A percentile compares a stretch with the other conserved stretches of the same genome.
These are phyloP conservation scores for Eruca vesicaria DNA, from an alignment of 441 rosid species.

Conservation along the genomic window DNA sequence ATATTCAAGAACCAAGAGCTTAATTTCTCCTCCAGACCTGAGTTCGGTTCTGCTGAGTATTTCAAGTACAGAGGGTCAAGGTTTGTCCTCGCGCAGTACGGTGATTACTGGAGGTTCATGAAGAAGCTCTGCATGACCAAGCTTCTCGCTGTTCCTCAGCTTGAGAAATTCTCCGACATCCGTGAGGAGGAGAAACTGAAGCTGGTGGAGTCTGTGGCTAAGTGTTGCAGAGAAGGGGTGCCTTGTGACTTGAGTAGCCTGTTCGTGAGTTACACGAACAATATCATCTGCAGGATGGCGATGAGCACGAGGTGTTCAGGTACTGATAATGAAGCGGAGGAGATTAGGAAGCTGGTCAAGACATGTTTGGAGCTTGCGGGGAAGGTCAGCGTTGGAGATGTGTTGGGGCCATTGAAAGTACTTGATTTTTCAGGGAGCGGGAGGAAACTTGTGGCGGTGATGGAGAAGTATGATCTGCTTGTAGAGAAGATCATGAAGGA, in stretches of 20 bases:
- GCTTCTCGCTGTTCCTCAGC: slow-evolving; percentile 61
- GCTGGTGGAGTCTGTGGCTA: slow-evolving; percentile 43
- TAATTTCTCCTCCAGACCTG: slow-evolving; percentile 51
- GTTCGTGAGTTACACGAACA: slow-evolving; percentile 43
- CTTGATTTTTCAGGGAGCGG: slow-evolving; percentile 64
- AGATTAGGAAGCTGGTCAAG: slow-evolving; percentile 39
- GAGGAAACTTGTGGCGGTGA: slow-evolving; percentile 45
- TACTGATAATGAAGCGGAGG: slow-evolving; percentile 38
- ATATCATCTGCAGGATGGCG: slow-evolving; percentile 60
- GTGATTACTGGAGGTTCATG: slow-evolving; percentile 63
- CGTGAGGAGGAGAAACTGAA: slow-evolving; percentile 51
- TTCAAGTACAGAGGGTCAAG: slow-evolving; percentile 54
- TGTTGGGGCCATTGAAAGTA: slow-evolving; percentile 68
- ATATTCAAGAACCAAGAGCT: slow-evolving; percentile 52
- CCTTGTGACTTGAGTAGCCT: slow-evolving; percentile 42
- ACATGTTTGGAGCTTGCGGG: slow-evolving; percentile 54
- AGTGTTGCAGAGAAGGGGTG: slow-evolving; percentile 31
- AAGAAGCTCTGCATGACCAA: slow-evolving; percentile 65
- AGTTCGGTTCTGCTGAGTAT: slow-evolving; percentile 50
- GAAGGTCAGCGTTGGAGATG: slow-evolving; percentile 55
- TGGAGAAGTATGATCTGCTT: slow-evolving; percentile 45
- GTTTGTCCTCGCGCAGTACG: slow-evolving; percentile 56
- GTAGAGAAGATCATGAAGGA: slow-evolving; percentile 51
- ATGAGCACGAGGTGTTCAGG: slow-evolving; percentile 57
- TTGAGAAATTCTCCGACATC: slow-evolving; percentile 43